Evolutionary conservation across 2,329 filamentous ascomycete species (phyloP).

Genomic region (Myotisia sp.): DNA sequence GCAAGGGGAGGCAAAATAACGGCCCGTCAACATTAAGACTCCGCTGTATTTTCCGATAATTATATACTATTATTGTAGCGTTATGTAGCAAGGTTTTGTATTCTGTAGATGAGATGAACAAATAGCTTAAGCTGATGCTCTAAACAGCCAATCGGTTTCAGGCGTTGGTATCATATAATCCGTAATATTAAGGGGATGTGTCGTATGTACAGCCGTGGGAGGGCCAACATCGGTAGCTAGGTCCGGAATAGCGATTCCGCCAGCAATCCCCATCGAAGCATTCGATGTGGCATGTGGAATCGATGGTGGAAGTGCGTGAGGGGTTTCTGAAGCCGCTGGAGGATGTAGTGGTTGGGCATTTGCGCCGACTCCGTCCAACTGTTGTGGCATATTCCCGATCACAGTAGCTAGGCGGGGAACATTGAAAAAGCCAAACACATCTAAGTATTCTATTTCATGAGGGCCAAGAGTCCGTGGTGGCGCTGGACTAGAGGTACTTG

Average conservation of each 20-base stretch:
- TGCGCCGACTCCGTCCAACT: no score
- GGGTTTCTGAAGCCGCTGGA: no score
- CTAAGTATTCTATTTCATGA: slow-evolving; percentile 77
- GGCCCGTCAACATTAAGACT: no score
- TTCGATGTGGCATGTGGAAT: no score
- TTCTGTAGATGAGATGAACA: not conserved
- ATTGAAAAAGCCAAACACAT: slow-evolving; percentile 93
- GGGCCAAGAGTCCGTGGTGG: slow-evolving; percentile 52
- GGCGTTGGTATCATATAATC: slow-evolving; percentile 34
- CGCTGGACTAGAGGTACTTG: slow-evolving; percentile 9
- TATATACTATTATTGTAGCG: no score
- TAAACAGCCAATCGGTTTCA: slow-evolving; percentile 33
- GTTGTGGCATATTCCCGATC: no score
- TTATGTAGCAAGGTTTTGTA: not conserved
- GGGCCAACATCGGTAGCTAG: slow-evolving; percentile 1
- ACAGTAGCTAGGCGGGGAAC: slow-evolving; percentile 55
- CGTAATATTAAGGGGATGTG: slow-evolving; percentile 31
- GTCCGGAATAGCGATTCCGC: slow-evolving; percentile 2
- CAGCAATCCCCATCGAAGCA: not conserved
- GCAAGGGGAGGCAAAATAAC: no score
- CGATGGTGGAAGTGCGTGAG: no score
- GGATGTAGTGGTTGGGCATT: no score
- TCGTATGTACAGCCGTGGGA: slow-evolving; percentile 1
- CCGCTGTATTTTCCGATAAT: no score
- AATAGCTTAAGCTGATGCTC: slow-evolving; percentile 6